These are phyloP conservation scores for Hypoxylon rickii DNA, from an alignment of 495 filamentous ascomycete species.

Conservation along the genomic window DNA sequence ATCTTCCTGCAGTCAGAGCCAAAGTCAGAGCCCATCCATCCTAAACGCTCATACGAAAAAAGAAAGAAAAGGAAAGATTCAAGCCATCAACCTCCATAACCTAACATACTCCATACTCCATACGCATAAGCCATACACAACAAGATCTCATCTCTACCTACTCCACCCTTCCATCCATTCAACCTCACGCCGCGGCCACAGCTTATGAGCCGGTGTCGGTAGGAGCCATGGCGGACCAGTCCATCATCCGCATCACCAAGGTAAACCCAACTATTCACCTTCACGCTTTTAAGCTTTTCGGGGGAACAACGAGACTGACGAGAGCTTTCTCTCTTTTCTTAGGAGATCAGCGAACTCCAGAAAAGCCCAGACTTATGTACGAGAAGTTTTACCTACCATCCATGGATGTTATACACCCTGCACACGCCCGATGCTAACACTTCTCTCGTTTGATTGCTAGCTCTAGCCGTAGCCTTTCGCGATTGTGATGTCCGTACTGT, in stretches of 20 bases:
- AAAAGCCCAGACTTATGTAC: constrained; percentile 80
- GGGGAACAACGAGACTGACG: constrained; percentile 45
- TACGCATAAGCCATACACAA: no score
- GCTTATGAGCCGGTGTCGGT: constrained; percentile 25
- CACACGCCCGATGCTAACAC: constrained; percentile 9
- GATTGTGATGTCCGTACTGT: constrained; percentile 90
- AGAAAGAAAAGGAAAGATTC: no score
- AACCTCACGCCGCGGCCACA: constrained; percentile 1
- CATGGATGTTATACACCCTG: not conserved
- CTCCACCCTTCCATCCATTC: not conserved
- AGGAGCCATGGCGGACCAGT: constrained; percentile 75
- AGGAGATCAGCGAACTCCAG: constrained; percentile 86
- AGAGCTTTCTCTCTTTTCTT: constrained; percentile 31
- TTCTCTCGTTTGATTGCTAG: constrained; percentile 45
- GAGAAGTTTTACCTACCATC: constrained; percentile 27
- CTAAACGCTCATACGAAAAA: no score
- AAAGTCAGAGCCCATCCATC: constrained; percentile 1
- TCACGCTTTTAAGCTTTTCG: constrained; percentile 16
- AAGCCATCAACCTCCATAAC: no score
- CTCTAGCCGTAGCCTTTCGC: constrained; percentile 81
- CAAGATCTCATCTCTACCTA: no score
- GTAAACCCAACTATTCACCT: constrained; percentile 45
- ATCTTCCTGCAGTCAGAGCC: not conserved
- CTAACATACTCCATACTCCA: no score
- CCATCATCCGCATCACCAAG: constrained; percentile 82